Evolutionary conservation across 352 stramenopile species (phyloP), one percentile per base, ranked within the genome.

Genomic region (Phytopythium kandeliae): DNA sequence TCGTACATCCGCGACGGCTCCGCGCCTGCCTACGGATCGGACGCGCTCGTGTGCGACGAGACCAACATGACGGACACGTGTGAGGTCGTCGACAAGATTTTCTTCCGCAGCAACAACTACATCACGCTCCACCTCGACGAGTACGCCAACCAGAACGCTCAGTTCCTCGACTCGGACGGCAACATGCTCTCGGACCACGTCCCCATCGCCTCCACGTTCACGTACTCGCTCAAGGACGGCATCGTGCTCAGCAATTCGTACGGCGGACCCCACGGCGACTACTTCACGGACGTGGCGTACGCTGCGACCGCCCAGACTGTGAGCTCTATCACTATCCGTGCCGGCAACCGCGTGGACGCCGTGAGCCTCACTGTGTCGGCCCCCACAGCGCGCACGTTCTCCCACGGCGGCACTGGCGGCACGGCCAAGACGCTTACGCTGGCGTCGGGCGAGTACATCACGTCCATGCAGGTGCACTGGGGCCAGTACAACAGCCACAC

Each of bases 41-140:
- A 65, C 10, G 68, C 71, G n/a, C 50, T 82, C 17, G 54, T 59
- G 43, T 82, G 71, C 24, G 60, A 67, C 9, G 53, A 57, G 4
- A 58, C 50, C 5, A 65, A 63, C 37, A 68, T 72, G 42, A 68
- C 60, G 16, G 63, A 77, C 46, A 50, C 61, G 36, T 83, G 71
- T 41, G 71, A 83, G 34, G 68, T 79, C 47, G 71, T 83, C 15
- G 71, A 79, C 66, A 83, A 83, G 63, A 77, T 83, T 57, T 62
- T 83, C 51, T 83, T 68, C 57, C 71, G 71, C 19, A 60, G 71
- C 46, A 76, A 70, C 61, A 77, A 83, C 43, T 56, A 65, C 36
- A 58, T 79, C 38, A 67, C 48, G 10, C 59, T 79, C 49, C 70
- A 54, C 13, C 54, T 76, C 8, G 60, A 76, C 24, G 67, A 63